phyloP scores from a whole-genome alignment of 441 rosid species.

The Adansonia gregorii region DNA sequence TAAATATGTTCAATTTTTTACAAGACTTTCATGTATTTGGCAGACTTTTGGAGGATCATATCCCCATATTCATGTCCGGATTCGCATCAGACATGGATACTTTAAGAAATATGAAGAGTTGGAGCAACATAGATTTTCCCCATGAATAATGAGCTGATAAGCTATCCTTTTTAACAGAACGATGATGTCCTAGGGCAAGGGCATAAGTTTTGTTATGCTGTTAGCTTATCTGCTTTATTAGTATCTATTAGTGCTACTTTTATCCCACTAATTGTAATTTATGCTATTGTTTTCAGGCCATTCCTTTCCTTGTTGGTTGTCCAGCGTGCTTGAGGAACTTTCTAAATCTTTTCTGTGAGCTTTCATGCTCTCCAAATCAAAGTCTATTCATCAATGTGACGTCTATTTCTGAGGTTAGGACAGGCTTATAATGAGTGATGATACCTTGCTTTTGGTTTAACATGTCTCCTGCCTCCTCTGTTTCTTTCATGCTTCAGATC shows the following conservation, averaged over 20 bases:
- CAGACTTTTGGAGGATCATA: too few relatives aligned
- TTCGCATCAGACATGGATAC: too few relatives aligned
- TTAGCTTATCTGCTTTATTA: conserved; percentile 2
- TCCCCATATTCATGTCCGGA: too few relatives aligned
- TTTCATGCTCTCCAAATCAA: conserved; percentile 76
- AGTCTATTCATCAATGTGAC: conserved; percentile 73
- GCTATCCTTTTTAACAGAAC: neutral
- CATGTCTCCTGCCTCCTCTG: neutral
- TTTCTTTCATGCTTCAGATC: neutral
- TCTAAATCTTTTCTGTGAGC: conserved; percentile 73
- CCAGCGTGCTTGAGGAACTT: conserved; percentile 84
- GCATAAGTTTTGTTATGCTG: neutral
- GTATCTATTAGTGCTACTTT: conserved; percentile 17
- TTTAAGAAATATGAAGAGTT: too few relatives aligned
- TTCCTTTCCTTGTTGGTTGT: conserved; percentile 79
- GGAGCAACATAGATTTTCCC: too few relatives aligned
- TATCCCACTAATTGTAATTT: conserved; percentile 6
- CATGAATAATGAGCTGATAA: neutral
- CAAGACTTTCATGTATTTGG: too few relatives aligned
- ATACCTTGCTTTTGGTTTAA: conserved; percentile 11
- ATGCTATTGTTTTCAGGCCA: conserved; percentile 52
- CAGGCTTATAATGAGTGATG: neutral
- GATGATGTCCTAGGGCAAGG: neutral
- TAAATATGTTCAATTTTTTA: too few relatives aligned
- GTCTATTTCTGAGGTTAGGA: conserved; percentile 61